These are phyloP conservation scores for Podila epigama DNA, from an alignment of 192 early-diverging fungal genomes.

Conservation along the genomic window DNA sequence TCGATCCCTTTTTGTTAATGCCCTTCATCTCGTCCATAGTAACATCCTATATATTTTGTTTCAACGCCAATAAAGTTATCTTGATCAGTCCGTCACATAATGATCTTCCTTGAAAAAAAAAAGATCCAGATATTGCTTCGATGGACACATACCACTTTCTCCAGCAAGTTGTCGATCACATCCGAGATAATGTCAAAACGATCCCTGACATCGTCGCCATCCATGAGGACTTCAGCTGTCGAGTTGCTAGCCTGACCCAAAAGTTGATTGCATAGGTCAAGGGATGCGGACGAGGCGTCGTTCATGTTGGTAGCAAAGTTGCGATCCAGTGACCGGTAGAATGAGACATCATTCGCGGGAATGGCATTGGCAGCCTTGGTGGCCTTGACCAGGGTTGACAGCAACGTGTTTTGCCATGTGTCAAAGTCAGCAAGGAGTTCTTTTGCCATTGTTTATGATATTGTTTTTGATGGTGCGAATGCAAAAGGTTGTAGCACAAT, in stretches of 20 bases:
- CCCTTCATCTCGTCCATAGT: constrained; percentile 76
- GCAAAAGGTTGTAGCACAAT: background rate
- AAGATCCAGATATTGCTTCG: background rate
- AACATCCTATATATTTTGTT: constrained; percentile 79
- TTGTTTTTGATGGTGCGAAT: background rate
- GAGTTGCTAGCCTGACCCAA: constrained; percentile 32
- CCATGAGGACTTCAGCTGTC: constrained; percentile 36
- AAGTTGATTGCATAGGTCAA: constrained; percentile 42
- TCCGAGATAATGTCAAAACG: constrained; percentile 73
- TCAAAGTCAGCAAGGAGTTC: constrained; percentile 52
- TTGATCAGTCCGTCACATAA: too few species aligned
- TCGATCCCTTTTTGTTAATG: constrained; percentile 48
- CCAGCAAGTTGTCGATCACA: constrained; percentile 80
- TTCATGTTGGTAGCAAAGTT: constrained; percentile 51
- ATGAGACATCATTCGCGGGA: constrained; percentile 63
- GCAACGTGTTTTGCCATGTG: constrained; percentile 52
- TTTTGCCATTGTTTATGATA: background rate
- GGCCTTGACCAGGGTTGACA: constrained; percentile 60
- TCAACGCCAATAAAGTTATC: background rate
- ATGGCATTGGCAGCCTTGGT: constrained; percentile 68
- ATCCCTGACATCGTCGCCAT: constrained; percentile 73
- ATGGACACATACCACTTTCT: constrained; percentile 69
- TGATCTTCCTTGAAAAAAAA: background rate
- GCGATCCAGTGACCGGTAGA: constrained; percentile 71
- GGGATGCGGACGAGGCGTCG: constrained; percentile 27